Base-by-base conservation (phyloP, 2,329 filamentous ascomycete genomes). In the Xylariaceae sp. region DNA sequence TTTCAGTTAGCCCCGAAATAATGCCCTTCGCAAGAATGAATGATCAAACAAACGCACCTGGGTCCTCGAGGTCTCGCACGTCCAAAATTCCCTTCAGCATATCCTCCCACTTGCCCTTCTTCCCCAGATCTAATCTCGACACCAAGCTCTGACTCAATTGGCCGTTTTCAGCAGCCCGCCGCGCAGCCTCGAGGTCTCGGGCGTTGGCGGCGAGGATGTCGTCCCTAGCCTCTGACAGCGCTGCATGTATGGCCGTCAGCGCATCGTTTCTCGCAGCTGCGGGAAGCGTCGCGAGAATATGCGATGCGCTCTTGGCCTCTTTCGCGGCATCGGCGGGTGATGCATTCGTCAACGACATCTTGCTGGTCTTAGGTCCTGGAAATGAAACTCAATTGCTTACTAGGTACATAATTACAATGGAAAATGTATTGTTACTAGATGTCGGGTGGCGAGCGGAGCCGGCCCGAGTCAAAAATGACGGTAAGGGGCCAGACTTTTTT, bases 51-150 rank as follows among this genome's bases (percentile, higher is more conserved):
- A 40, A 53, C 54, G 69, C 81, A 95, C 91, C 84, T 65, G 95
- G 95, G 77, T 99, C 95, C 45, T 90, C 84, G 24, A 99, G 82
- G 47, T 85, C 83, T 64, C 89, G 84, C 60, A 99, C 95, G 75
- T 96, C 92, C 58, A 96, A 76, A 60, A 99, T 96, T 23, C 95
- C 95, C 78, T 93, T 89, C 63, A 99, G 82, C 95, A 99, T 98
- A 71, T 98, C 95, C 70, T 97, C 93, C 81, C 89, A 99, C 78
- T 98, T 98, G 56, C 94, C 94, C 71, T 87, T 85, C 73, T 90
- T 89, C 45, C 86, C 87, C 45, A 99, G 80, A 74, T 99, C 94
- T 60, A 99, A 82, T 53, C 95, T 85, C 69, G 96, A 95, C 28
- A 97, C 85, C 21, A 98, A 82, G 69, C 91, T 95, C 69, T 89